phyloP scores from a whole-genome alignment of 208 protist species.

The Leishmania gerbilli region DNA sequence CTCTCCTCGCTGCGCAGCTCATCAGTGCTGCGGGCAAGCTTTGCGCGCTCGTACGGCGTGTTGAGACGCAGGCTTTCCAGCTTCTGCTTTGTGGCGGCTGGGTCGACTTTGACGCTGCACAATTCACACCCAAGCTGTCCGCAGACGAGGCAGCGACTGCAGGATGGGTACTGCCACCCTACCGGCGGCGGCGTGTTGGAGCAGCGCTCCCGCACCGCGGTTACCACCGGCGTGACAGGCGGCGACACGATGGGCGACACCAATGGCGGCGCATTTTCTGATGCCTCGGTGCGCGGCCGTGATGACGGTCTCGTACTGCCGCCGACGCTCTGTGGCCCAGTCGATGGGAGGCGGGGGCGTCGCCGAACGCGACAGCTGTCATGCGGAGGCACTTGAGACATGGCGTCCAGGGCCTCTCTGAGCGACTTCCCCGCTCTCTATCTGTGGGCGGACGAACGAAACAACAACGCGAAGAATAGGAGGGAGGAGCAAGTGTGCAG shows the following conservation, averaged over 20 bases:
- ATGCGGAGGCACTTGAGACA: slow-evolving; percentile 8
- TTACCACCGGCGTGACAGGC: slow-evolving; percentile 20
- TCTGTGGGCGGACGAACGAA: background rate
- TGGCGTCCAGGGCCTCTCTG: background rate
- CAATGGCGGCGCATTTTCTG: slow-evolving; percentile 20
- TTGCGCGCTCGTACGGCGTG: slow-evolving; percentile 79
- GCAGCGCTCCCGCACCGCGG: slow-evolving; percentile 25
- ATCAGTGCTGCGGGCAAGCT: slow-evolving; percentile 54
- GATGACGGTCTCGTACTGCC: slow-evolving; percentile 28
- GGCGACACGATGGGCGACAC: slow-evolving; percentile 30
- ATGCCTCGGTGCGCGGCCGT: slow-evolving; percentile 19
- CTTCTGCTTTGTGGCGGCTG: slow-evolving; percentile 45
- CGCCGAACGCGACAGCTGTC: slow-evolving; percentile 10
- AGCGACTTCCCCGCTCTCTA: background rate
- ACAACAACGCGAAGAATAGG: background rate
- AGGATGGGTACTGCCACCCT: slow-evolving; percentile 74
- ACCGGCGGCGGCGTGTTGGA: slow-evolving; percentile 16
- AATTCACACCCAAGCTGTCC: slow-evolving; percentile 57
- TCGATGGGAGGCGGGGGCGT: slow-evolving; percentile 22
- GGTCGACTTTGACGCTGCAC: slow-evolving; percentile 49
- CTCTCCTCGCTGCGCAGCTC: slow-evolving; percentile 55
- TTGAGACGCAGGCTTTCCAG: slow-evolving; percentile 66
- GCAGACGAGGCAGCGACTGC: slow-evolving; percentile 71
- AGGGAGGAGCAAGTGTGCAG: background rate
- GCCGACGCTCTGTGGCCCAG: slow-evolving; percentile 1